Evolutionary conservation across 495 filamentous ascomycete genomes (phyloP), one percentile per base, ranked within the genome.

Genomic region (Penicillium mononematosum): DNA sequence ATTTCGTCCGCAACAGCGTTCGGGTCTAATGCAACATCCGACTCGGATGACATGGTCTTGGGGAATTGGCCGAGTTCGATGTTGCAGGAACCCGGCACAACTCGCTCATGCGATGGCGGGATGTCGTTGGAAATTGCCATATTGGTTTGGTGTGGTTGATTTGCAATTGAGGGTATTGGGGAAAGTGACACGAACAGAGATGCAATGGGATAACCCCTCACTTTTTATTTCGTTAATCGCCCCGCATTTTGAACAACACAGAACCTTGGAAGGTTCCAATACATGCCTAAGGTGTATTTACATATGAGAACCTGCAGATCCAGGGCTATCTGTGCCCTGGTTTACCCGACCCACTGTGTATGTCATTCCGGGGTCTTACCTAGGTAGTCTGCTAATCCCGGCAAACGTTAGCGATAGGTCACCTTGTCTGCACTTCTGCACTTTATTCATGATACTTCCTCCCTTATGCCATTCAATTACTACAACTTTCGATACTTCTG

Each of bases 71-170:
- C 74, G 2, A 70, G 46, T 4, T 75, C 69, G 50, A 84, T 70
- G 53, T 83, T 81, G 62, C 75, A 58, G 4, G 85, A 88, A 32
- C 86, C 86, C 2, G 84, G 80, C 58, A 83, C 85, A 36, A 80
- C 66, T 44, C 82, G 77, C 52, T 86, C 75, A 62, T 76, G 74
- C 20, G 84, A 84, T n/a, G 70, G 74, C 2, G 24, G 16, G n/a
- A 63, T 7, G 4, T 41, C 20, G 22, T 24, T 52, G 36, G 38
- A 42, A 9, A 36, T 29, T 22, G 55, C 42, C 64, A 66, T 66
- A 14, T 16, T 38, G 45, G 42, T 56, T 43, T 27, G 4, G 19
- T 12, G n/a, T 39, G 16, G 9, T 17, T 39, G 16, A 9, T 7
- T 39, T 50, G 27, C 12, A 5, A 19, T 19, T 48, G 22, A 10